Base-by-base conservation (phyloP, 2,329 filamentous ascomycete genomes). In the Pseudogymnoascus sp. region DNA sequence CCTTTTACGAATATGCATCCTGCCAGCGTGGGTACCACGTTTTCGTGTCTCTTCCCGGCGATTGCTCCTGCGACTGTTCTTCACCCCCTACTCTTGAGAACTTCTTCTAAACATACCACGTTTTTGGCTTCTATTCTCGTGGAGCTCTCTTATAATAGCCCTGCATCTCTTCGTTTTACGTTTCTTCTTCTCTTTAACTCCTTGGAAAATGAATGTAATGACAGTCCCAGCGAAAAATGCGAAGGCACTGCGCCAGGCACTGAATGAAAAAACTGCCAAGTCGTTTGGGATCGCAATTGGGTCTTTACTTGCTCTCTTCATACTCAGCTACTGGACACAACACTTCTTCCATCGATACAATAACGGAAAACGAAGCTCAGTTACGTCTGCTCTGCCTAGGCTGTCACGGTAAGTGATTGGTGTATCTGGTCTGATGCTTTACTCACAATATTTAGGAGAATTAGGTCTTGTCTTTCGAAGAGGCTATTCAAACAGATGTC, bases 401-500 rank as follows among this genome's bases (percentile, higher is more conserved):
- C 25, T 58, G 6, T 58, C 59, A 36, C 35, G 59, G 59, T 61
- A 37, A 36, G 59, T 14, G 1, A 57, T 62, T 6, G n/a, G 43
- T 30, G n/a, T 57, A 9, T 39, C 64, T 18, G 61, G 63, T 64
- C 15, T 43, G 11, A 41, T 18, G 18, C 2, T 35, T 58, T 33
- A 30, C 58, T 43, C 18, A 33, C 33, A 30, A 33, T 11, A 12
- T 38, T 60, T 5, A 66, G 63, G 38, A n/a, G 25, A n/a, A 43
- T 39, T 11, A 65, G 67, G 36, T 63, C 64, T 6, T 12, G 66
- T 4, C 67, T 71, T 39, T 68, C 75, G 53, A 66, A 71, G 41
- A 71, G 66, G 37, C 59, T 75, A 20, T 67, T 71, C 18, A 74
- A 72, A 11, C 76, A 78, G 60, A 71, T 72, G 8, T 77, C 74